A percentile compares a stretch with the other conserved stretches of the same genome.
These are phyloP conservation scores for Eucalyptus pauciflora DNA, from an alignment of 345 rosid genomes.

Conservation along the genomic window DNA sequence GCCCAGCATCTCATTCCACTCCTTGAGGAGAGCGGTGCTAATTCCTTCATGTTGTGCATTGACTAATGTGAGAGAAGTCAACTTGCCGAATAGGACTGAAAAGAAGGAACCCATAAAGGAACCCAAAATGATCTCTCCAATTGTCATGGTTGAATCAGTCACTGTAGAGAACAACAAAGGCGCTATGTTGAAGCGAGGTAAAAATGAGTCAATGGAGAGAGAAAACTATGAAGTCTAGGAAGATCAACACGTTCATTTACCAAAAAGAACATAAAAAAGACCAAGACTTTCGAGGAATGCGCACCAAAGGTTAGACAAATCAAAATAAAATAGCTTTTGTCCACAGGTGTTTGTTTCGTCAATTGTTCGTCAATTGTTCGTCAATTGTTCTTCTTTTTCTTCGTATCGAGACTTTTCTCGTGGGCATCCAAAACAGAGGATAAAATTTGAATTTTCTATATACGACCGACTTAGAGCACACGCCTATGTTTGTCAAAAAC, in stretches of 20 bases:
- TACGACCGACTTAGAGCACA: background rate
- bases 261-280: background rate
- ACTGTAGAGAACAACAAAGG: background rate
- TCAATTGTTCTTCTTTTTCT: background rate
- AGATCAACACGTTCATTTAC: no score
- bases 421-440: background rate
- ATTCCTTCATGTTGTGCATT: background rate
- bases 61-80: background rate
- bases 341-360: background rate
- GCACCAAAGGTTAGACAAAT: background rate
- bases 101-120: background rate
- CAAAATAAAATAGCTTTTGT: background rate
- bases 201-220: no score
- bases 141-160: background rate
- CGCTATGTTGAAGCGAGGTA: no score
- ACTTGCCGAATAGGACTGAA: accelerated
- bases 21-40: background rate
- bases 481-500: background rate
- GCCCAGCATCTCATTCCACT: background rate
- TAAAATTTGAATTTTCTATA: background rate
- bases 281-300: background rate
- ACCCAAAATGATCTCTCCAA: background rate
- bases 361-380: background rate
- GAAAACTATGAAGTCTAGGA: no score
- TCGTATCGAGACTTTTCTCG: background rate